Conservation (phyloP, 2,329 filamentous ascomycete species). For the Colletotrichum higginsianum region DNA sequence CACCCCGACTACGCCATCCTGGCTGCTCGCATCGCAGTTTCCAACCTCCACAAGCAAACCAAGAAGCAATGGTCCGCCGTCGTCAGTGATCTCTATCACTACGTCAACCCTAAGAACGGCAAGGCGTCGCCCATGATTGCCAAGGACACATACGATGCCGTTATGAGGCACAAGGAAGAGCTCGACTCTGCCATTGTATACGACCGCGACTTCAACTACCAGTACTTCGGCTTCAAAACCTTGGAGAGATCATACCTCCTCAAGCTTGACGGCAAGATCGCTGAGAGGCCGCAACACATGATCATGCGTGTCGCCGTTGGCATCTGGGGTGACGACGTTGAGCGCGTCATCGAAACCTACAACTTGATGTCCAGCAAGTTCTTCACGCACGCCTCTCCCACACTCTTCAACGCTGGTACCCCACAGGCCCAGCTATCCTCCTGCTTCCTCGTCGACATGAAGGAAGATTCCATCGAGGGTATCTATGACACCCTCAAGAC, state of each 20-base stretch:
- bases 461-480: conserved; percentile 98
- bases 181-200: conserved; percentile 99
- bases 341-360: conserved; percentile 97
- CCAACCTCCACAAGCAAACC: conserved; percentile 99
- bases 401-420: conserved; percentile 97
- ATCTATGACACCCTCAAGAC: conserved; percentile 99
- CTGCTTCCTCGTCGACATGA: conserved; percentile 99
- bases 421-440: conserved; percentile 95
- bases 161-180: conserved; percentile 97
- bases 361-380: conserved; percentile 99
- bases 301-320: conserved; percentile 99
- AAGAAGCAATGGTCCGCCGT: conserved; percentile 99
- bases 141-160: conserved; percentile 87
- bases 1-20: conserved; percentile 99
- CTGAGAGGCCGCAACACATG: conserved; percentile 98
- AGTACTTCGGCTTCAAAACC: conserved; percentile 99
- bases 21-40: conserved; percentile 97
- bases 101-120: conserved; percentile 94
- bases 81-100: conserved; percentile 92
- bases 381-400: conserved; percentile 98
- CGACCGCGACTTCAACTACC: conserved; percentile 99
- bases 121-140: conserved; percentile 94
- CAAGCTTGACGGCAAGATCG: conserved; percentile 94
- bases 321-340: conserved; percentile 95
- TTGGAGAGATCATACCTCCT: conserved; percentile 97